Conservation (phyloP, 192 early-diverging fungal genomes). For the Thamnidium elegans region DNA sequence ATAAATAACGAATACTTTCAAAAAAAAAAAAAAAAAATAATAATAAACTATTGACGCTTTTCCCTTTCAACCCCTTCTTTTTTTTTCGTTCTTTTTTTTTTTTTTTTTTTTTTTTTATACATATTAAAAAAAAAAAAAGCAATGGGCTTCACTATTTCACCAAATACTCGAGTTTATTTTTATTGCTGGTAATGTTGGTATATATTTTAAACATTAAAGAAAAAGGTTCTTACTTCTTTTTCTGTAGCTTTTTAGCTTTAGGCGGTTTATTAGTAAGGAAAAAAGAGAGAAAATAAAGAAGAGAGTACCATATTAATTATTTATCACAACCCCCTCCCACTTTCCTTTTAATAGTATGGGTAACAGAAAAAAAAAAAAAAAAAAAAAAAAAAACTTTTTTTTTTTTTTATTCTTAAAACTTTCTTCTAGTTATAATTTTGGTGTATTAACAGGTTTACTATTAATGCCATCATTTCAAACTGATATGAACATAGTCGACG, state of each 20-base stretch:
- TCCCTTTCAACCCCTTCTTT: too few relatives aligned
- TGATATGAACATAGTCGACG: conserved; percentile 9
- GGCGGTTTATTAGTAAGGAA: conserved; percentile 30
- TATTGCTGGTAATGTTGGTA: conserved; percentile 6
- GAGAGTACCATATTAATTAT: not conserved
- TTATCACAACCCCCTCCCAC: too few relatives aligned
- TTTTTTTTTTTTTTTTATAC: not conserved
- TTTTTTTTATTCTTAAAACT: not conserved
- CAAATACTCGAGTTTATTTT: conserved; percentile 6
- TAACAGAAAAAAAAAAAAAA: not conserved
- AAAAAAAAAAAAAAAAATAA: too few relatives aligned
- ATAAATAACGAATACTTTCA: too few relatives aligned
- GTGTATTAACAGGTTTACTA: conserved; percentile 34
- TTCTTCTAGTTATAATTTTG: conserved; percentile 31
- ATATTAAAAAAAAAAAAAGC: not conserved
- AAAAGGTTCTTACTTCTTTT: not conserved
- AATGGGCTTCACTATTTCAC: conserved; percentile 3
- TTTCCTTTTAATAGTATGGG: conserved; percentile 13
- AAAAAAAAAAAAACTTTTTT: not conserved
- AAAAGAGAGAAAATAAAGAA: not conserved
- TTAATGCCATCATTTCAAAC: conserved; percentile 24
- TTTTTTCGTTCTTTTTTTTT: not conserved
- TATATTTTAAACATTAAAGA: not conserved
- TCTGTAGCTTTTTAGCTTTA: conserved; percentile 25
- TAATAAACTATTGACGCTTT: too few relatives aligned